A percentile compares a stretch with the other conserved stretches of the same genome.
These are phyloP conservation scores for Auriculariales sp. DNA, from an alignment of 768 basidiomycete genomes.

Conservation along the genomic window DNA sequence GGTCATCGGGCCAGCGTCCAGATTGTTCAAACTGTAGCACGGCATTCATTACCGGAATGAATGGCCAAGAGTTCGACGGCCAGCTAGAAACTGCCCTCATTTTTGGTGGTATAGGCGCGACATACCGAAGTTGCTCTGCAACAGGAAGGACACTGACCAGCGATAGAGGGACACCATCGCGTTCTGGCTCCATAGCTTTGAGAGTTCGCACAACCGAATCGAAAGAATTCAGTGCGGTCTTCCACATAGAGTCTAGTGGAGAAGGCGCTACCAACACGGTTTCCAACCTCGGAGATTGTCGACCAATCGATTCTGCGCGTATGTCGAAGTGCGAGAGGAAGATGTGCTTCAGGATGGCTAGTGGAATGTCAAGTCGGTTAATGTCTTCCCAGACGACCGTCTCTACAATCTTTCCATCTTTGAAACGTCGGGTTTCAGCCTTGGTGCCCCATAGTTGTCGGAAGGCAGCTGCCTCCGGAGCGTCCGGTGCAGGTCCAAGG, in stretches of 20 bases:
- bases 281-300: conserved; percentile 43
- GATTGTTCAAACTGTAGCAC: conserved; percentile 87
- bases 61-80: conserved; percentile 8
- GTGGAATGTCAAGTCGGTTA: conserved; percentile 66
- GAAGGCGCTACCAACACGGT: conserved; percentile 29
- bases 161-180: conserved; percentile 46
- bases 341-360: conserved; percentile 58
- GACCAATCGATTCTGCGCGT: conserved; percentile 37
- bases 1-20: conserved; percentile 87
- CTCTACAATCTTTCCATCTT: conserved; percentile 84
- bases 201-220: conserved; percentile 63
- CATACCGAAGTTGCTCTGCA: conserved; percentile 67
- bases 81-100: conserved; percentile 46
- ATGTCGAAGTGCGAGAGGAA: conserved; percentile 68
- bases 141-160: conserved; percentile 63
- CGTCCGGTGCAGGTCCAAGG: conserved; percentile 71
- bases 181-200: conserved; percentile 51
- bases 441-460: conserved; percentile 83
- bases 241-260: conserved; percentile 22
- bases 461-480: conserved; percentile 39
- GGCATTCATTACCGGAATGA: conserved; percentile 50
- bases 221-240: conserved; percentile 62
- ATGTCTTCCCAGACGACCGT: conserved; percentile 93
- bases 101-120: conserved; percentile 71
- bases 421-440: conserved; percentile 86